Evolutionary conservation across 192 early-diverging fungal species (phyloP), one percentile per base, ranked within the genome.

Genomic region (Phycomyces blakesleeanus): DNA sequence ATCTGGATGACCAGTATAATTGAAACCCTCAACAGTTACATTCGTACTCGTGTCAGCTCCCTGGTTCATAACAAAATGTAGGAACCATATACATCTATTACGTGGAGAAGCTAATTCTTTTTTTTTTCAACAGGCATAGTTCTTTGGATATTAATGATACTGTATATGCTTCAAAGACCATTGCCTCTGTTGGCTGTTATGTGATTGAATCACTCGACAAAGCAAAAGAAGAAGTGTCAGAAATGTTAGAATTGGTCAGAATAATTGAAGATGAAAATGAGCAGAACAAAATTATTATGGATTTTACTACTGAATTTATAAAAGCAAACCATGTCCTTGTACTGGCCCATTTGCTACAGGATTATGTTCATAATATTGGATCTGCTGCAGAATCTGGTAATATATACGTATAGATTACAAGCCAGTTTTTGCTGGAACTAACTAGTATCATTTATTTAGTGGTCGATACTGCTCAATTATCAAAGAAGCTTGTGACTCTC

Each of bases 381-480:
- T 25, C 62, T 55, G 20, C 22, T 39, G 39, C 38, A 25, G 62
- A 63, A 42, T 20, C 51, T 37, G 39, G 62, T 63, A 63, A 63
- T 27, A 11, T 63, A 25, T 62, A 27, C 25, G 24, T n/a, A 18
- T n/a, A n/a, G n/a, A n/a, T n/a, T n/a, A n/a, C n/a, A n/a, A n/a
- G n/a, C n/a, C n/a, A n/a, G n/a, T n/a, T n/a, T n/a, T n/a, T n/a
- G n/a, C n/a, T 55, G 53, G 0, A 55, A 24, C 3, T 26, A 22
- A 27, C 10, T 57, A 3, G 34, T 57, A 26, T 18, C 9, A 22
- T 44, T 59, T 29, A 25, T 26, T n/a, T 57, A 64, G 63, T 47
- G 37, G 52, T 64, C 16, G 37, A 54, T 49, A 52, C 54, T 49
- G 27, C 22, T 9, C 16, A 64, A 22, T 41, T 56, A 10, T 49